Conservation (phyloP, 257 asterid genomes). For the Solanum etuberosum region DNA sequence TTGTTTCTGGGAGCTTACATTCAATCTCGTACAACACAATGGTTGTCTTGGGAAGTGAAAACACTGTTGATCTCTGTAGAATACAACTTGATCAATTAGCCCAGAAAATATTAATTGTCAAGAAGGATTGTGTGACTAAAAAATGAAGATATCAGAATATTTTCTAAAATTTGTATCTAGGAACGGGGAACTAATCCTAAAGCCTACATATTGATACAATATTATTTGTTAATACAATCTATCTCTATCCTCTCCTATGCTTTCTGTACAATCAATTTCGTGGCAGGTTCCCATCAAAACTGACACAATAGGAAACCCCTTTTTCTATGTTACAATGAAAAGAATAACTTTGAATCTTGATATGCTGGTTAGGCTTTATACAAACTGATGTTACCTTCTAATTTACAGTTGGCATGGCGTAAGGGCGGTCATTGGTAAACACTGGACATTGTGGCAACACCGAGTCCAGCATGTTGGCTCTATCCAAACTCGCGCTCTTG, state of each 20-base stretch:
- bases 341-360: background rate
- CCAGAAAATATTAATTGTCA: background rate
- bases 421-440: background rate
- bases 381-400: background rate
- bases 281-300: constrained; percentile 29
- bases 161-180: background rate
- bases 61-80: too few species aligned
- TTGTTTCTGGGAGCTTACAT: background rate
- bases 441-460: background rate
- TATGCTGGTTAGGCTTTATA: background rate
- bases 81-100: too few species aligned
- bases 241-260: background rate
- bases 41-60: background rate
- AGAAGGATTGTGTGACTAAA: background rate
- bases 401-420: background rate
- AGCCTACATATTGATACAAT: constrained; percentile 15
- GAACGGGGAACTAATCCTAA: constrained; percentile 7
- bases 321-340: constrained; percentile 6
- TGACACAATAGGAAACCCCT: constrained; percentile 23
- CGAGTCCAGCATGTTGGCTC: background rate
- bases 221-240: background rate
- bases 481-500: background rate
- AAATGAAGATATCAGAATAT: background rate
- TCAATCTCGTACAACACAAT: background rate
- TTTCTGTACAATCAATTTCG: constrained; percentile 42